Conservation (phyloP, 257 asterid genomes). For the Penstemon davidsonii region DNA sequence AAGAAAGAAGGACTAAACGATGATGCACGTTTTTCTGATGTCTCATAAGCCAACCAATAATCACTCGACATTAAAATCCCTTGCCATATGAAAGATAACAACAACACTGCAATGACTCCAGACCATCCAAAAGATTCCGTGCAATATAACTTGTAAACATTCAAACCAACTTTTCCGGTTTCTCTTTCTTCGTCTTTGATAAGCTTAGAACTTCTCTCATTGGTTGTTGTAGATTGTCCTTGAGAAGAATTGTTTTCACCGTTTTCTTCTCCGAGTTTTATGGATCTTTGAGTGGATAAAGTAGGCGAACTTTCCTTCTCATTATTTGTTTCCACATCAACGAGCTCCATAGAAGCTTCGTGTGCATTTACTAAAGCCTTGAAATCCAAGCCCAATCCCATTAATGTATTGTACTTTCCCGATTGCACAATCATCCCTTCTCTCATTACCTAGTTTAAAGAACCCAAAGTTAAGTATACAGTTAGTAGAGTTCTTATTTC, state of each 20-base stretch:
- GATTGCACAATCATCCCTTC: slow-evolving; percentile 73
- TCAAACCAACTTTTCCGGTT: slow-evolving; percentile 53
- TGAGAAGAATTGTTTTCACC: slow-evolving; percentile 28
- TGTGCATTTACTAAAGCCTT: slow-evolving; percentile 71
- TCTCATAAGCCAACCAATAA: slow-evolving; percentile 78
- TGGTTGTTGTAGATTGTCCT: slow-evolving; percentile 26
- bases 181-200: slow-evolving; percentile 76
- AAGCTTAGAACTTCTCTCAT: slow-evolving; percentile 46
- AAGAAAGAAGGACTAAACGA: slow-evolving; percentile 44
- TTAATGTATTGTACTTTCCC: slow-evolving; percentile 57
- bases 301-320: neutral
- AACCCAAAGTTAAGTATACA: neutral
- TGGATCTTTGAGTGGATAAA: slow-evolving; percentile 12
- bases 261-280: slow-evolving; percentile 15
- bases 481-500: neutral
- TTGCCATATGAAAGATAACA: slow-evolving; percentile 49
- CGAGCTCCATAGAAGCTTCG: slow-evolving; percentile 62
- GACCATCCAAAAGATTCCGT: slow-evolving; percentile 72
- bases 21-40: slow-evolving; percentile 35
- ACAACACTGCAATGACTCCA: slow-evolving; percentile 48
- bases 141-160: slow-evolving; percentile 55
- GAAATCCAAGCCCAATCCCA: slow-evolving; percentile 51
- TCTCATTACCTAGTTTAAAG: slow-evolving; percentile 50
- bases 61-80: slow-evolving; percentile 45
- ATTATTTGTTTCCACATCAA: slow-evolving; percentile 23